These are phyloP conservation scores for Bertia moriformis DNA, from an alignment of 2,329 filamentous ascomycete species.

Conservation along the genomic window DNA sequence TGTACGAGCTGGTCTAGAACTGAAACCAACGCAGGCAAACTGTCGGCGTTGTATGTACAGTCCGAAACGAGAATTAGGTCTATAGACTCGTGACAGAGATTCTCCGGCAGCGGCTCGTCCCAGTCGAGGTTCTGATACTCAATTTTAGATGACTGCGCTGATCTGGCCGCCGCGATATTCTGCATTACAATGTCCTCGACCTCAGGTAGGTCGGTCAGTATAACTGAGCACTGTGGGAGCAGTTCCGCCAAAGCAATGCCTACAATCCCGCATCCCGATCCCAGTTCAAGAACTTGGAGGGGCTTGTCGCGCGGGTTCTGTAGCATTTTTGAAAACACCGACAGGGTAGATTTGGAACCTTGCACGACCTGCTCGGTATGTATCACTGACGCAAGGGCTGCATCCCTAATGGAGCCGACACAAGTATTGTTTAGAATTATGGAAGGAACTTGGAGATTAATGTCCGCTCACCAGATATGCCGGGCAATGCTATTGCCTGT, in stretches of 20 bases:
- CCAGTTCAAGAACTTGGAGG: conserved; percentile 39
- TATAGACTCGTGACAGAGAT: conserved; percentile 17
- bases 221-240: conserved; percentile 29
- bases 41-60: conserved; percentile 53
- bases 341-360: background rate
- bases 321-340: background rate
- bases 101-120: conserved; percentile 28
- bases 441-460: background rate
- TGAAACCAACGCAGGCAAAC: conserved; percentile 37
- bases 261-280: conserved; percentile 46
- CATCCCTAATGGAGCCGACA: conserved; percentile 21
- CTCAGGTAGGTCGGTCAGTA: conserved; percentile 46
- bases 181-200: conserved; percentile 35
- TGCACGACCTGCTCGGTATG: conserved; percentile 9
- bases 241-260: conserved; percentile 40
- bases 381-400: conserved; percentile 8
- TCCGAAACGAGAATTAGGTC: conserved; percentile 46
- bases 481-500: conserved; percentile 54
- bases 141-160: conserved; percentile 23
- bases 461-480: conserved; percentile 46
- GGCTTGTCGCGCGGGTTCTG: conserved; percentile 9
- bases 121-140: conserved; percentile 38
- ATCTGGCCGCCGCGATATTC: conserved; percentile 30
- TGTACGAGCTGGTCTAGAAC: conserved; percentile 30
- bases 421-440: conserved; percentile 22